Conservation (phyloP, 768 basidiomycete genomes). For the Boletus reticulatus region DNA sequence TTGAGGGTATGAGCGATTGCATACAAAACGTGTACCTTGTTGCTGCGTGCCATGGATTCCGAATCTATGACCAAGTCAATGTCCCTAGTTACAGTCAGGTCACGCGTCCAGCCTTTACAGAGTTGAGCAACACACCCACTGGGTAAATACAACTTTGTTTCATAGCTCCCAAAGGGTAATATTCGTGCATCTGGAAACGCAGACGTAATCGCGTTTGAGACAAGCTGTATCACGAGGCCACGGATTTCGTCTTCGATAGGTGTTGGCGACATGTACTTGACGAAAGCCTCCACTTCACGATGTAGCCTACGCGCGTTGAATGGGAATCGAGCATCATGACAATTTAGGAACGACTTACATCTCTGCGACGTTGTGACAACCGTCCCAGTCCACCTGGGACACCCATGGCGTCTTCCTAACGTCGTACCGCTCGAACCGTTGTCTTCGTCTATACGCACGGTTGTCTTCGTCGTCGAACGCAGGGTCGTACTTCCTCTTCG, state of each 20-base stretch:
- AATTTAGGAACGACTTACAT: constrained; percentile 51
- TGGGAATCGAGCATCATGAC: constrained; percentile 3
- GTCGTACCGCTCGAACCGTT: constrained; percentile 49
- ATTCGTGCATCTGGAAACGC: constrained; percentile 80
- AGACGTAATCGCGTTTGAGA: constrained; percentile 61
- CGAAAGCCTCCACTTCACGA: constrained; percentile 81
- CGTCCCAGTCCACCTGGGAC: constrained; percentile 64
- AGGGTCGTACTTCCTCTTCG: constrained; percentile 49
- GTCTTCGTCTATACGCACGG: constrained; percentile 29
- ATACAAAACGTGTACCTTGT: constrained; percentile 68
- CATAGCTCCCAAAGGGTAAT: constrained; percentile 87
- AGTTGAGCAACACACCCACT: constrained; percentile 60
- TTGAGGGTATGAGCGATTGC: constrained; percentile 78
- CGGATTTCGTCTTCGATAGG: constrained; percentile 84
- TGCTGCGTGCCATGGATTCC: constrained; percentile 64
- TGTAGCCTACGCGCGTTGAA: constrained; percentile 59
- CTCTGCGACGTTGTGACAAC: constrained; percentile 76
- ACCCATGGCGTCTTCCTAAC: constrained; percentile 70
- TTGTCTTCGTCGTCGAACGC: constrained; percentile 37
- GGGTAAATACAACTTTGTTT: constrained; percentile 92
- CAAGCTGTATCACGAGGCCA: constrained; percentile 64
- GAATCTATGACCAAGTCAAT: constrained; percentile 94
- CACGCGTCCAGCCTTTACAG: not conserved
- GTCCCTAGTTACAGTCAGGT: constrained; percentile 54
- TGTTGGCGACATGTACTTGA: constrained; percentile 84